Evolutionary conservation across 192 early-diverging fungal genomes (phyloP).

Genomic region (Kickxella alabastrina): DNA sequence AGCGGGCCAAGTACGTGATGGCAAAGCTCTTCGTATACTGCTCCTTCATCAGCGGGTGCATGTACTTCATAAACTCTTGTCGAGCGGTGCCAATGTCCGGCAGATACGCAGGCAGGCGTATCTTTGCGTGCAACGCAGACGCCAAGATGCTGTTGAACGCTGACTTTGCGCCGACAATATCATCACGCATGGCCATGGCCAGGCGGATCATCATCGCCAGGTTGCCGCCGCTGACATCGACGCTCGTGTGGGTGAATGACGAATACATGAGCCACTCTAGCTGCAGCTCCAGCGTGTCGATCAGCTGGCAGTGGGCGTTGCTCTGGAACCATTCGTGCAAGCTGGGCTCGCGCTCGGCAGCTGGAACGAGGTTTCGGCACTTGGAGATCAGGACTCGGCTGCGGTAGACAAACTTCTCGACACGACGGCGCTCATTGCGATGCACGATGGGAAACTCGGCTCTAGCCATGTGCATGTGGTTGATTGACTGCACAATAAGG

Average conservation of each 20-base stretch:
- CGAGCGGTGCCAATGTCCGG: slow-evolving; percentile 36
- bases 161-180: slow-evolving; percentile 35
- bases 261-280: slow-evolving; percentile 47
- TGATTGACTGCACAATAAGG: slow-evolving; percentile 21
- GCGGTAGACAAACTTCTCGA: slow-evolving; percentile 7
- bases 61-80: slow-evolving; percentile 12
- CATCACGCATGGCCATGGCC: slow-evolving; percentile 34
- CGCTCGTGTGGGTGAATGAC: slow-evolving; percentile 24
- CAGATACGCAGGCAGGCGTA: slow-evolving; percentile 29
- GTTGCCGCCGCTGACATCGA: not conserved
- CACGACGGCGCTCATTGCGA: slow-evolving; percentile 14
- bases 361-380: slow-evolving; percentile 19
- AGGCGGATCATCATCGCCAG: slow-evolving; percentile 23
- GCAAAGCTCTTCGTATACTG: slow-evolving; percentile 28
- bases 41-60: slow-evolving; percentile 21
- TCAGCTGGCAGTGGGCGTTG: slow-evolving; percentile 17
- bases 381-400: slow-evolving; percentile 28
- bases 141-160: slow-evolving; percentile 33
- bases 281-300: slow-evolving; percentile 36
- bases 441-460: slow-evolving; percentile 27
- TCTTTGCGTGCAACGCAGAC: slow-evolving; percentile 10
- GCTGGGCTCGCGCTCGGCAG: slow-evolving; percentile 33
- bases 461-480: slow-evolving; percentile 40
- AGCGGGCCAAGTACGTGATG: slow-evolving; percentile 32
- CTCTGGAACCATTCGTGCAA: slow-evolving; percentile 37